These are phyloP conservation scores for Lasiosphaeria miniovina DNA, from an alignment of 495 filamentous ascomycete genomes.

Conservation along the genomic window DNA sequence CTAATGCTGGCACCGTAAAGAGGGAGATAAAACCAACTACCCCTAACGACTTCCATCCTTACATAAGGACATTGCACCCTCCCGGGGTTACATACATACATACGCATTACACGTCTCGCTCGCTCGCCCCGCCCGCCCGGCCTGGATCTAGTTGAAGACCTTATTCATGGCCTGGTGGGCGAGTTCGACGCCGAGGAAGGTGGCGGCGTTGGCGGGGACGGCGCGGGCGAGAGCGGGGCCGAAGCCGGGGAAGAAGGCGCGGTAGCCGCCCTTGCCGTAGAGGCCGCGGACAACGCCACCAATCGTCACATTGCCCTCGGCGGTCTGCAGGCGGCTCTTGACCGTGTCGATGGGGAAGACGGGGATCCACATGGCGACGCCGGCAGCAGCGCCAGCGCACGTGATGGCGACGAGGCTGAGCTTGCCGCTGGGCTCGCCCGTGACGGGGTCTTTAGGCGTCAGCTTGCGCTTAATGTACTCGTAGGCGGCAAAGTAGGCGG, in stretches of 20 bases:
- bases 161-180: constrained; percentile 80
- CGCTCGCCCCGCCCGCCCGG: neutral
- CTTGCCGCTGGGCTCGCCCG: constrained; percentile 66
- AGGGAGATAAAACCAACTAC: neutral
- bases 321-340: constrained; percentile 90
- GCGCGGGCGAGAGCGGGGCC: constrained; percentile 89
- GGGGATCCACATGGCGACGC: constrained; percentile 98
- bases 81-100: no score
- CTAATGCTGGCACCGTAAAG: no score
- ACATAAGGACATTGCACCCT: no score
- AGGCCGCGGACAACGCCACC: constrained; percentile 73
- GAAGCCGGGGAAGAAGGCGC: constrained; percentile 97
- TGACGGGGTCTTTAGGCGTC: constrained; percentile 78
- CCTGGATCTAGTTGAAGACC: constrained; percentile 44
- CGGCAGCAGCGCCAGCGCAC: constrained; percentile 81
- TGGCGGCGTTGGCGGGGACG: constrained; percentile 87
- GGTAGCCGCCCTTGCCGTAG: constrained; percentile 74
- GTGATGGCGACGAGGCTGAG: constrained; percentile 81
- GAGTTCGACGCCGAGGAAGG: constrained; percentile 70
- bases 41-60: no score
- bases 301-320: constrained; percentile 82
- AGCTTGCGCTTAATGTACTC: constrained; percentile 86
- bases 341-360: constrained; percentile 98
- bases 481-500: constrained; percentile 96
- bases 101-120: no score